Conservation (phyloP, 805 yeast species). For the Pichia thaimueangensis region DNA sequence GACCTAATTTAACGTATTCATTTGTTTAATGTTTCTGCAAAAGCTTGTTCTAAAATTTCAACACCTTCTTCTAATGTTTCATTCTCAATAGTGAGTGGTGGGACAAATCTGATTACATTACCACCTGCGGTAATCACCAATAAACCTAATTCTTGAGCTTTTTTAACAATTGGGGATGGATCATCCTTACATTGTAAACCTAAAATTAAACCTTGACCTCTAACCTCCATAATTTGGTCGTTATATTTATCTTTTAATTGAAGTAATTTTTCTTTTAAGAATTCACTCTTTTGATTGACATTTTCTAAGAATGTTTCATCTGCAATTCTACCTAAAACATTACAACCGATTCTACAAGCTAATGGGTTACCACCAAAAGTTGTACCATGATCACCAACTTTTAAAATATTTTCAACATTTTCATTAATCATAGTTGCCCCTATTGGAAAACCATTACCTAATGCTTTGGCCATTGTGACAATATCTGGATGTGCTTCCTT, state of each 20-base stretch:
- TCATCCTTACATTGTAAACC: slow-evolving; percentile 73
- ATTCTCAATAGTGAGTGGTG: slow-evolving; percentile 79
- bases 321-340: slow-evolving; percentile 66
- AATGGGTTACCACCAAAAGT: slow-evolving; percentile 97
- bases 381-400: slow-evolving; percentile 96
- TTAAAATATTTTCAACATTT: slow-evolving; percentile 60
- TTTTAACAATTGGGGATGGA: slow-evolving; percentile 56
- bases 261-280: slow-evolving; percentile 45
- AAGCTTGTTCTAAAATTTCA: slow-evolving; percentile 54
- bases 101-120: slow-evolving; percentile 84
- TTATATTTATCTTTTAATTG: slow-evolving; percentile 51
- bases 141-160: slow-evolving; percentile 74
- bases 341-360: slow-evolving; percentile 73
- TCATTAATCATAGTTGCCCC: slow-evolving; percentile 90
- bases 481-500: slow-evolving; percentile 89
- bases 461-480: slow-evolving; percentile 88
- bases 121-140: slow-evolving; percentile 88
- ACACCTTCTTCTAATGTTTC: slow-evolving; percentile 67
- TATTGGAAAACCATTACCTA: slow-evolving; percentile 95
- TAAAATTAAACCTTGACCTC: slow-evolving; percentile 84
- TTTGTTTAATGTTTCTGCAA: slow-evolving; percentile 30
- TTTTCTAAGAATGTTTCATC: slow-evolving; percentile 49
- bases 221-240: slow-evolving; percentile 54
- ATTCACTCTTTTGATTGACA: slow-evolving; percentile 56
- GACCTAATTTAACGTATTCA: no score